Base-by-base conservation (phyloP, 305 asterid species). In the Euphrasia arctica region DNA sequence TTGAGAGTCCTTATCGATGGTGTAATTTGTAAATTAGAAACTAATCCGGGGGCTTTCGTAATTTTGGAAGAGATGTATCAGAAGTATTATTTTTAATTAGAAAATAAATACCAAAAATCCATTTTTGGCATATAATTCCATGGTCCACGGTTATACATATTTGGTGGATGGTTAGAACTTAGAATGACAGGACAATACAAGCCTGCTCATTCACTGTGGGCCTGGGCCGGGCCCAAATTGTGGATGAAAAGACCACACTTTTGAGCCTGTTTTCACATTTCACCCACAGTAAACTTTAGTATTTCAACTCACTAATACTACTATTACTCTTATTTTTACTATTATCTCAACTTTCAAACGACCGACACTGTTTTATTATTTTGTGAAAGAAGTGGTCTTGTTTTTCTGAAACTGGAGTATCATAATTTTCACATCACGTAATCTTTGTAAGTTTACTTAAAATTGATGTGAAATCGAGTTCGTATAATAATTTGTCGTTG, bases 261-360 rank as follows among this genome's bases (percentile, higher is more conserved):
- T 6, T 42, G 49, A 42, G 34, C 5, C 34, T 29, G 34, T 31
- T 12, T 8, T 42, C 13, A 42, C 49, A 18, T 18, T 18, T 18
- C 22, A 18, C 49, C 49, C 13, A 47, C 13, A 83, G 82, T 18
- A 18, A 18, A 18, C 22, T 18, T 18, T 18, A 18, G 22, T 18
- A 18, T 18, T 18, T 18, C 22, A 18, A 18, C 22, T 18, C 22
- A 18, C 22, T 18, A 18, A 18, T 18, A 18, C 22, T 18, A 18
- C 22, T 18, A 18, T 18, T 18, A 18, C 22, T 18, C 22, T 18
- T 18, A 18, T 18, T 18, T 18, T 18, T 18, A 18, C 22, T 18
- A 18, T 18, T 18, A 18, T 18, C 22, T 18, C 22, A 18, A 18
- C 22, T 18, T 18, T 18, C 22, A 18, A 18, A 18, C 22, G 22